Evolutionary conservation across 345 rosid species (phyloP).

Genomic region (Reutealis trisperma): DNA sequence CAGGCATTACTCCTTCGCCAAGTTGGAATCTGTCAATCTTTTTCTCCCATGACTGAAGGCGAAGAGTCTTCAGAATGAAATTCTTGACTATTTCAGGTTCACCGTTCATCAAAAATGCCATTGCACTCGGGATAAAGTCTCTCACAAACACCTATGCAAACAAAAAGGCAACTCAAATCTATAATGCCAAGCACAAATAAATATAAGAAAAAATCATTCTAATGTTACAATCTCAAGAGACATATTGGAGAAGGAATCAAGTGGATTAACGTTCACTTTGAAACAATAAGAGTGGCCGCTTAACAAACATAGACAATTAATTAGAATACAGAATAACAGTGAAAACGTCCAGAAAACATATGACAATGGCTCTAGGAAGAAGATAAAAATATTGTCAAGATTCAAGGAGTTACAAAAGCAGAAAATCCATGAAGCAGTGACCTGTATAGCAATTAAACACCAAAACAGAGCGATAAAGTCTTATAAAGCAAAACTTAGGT

Average conservation of each 20-base stretch:
- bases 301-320: not conserved
- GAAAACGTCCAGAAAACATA: not conserved
- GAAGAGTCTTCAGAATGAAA: conserved; percentile 88
- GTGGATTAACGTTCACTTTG: not conserved
- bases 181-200: not conserved
- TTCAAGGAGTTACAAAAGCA: not conserved
- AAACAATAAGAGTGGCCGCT: not conserved
- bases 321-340: not conserved
- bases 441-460: not conserved
- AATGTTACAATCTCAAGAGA: not conserved
- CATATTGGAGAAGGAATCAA: not conserved
- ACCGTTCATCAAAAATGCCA: conserved; percentile 89
- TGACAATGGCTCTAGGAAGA: not conserved
- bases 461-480: not conserved
- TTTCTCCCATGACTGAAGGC: conserved; percentile 97
- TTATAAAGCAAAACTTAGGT: not conserved
- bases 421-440: not conserved
- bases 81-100: conserved; percentile 83
- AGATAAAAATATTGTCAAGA: not conserved
- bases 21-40: conserved; percentile 96
- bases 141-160: conserved; percentile 77
- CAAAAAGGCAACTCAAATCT: not conserved
- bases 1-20: conserved; percentile 99
- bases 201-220: not conserved
- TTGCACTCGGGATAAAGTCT: conserved; percentile 90